phyloP scores from a whole-genome alignment of 179 eudicot genomes.

The Pouteria campechiana region DNA sequence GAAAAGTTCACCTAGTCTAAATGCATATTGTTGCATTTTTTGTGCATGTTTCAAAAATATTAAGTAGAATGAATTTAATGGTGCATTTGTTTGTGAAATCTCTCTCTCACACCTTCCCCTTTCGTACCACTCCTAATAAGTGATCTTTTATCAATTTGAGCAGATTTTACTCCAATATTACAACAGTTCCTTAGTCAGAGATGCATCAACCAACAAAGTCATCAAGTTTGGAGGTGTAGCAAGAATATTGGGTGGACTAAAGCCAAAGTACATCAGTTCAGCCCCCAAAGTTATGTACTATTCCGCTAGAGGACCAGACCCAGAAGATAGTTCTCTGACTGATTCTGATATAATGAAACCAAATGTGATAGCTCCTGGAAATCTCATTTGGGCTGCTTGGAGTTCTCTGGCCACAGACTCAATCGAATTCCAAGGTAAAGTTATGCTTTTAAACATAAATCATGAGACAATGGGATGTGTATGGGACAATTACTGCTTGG shows the following conservation, averaged over 20 bases:
- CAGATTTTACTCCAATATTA: slow-evolving; percentile 60
- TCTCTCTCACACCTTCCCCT: no score
- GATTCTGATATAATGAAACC: slow-evolving; percentile 81
- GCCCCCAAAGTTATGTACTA: slow-evolving; percentile 96
- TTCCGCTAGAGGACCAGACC: slow-evolving; percentile 88
- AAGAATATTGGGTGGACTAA: slow-evolving; percentile 63
- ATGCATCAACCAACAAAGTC: slow-evolving; percentile 32
- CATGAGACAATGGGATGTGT: no score
- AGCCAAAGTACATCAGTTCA: slow-evolving; percentile 54
- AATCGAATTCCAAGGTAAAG: slow-evolving; percentile 85
- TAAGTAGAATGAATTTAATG: no score
- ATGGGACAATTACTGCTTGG: no score
- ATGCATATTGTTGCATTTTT: no score
- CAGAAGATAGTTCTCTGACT: slow-evolving; percentile 65
- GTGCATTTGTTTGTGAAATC: no score
- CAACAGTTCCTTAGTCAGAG: slow-evolving; percentile 66
- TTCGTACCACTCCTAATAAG: no score
- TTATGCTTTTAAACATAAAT: no score
- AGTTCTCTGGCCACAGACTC: slow-evolving; percentile 77
- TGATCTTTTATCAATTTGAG: no score
- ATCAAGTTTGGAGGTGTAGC: slow-evolving; percentile 80
- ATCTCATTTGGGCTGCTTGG: slow-evolving; percentile 86
- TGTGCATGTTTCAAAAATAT: no score
- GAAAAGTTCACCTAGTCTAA: no score
- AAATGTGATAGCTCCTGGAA: slow-evolving; percentile 76